Evolutionary conservation across 345 rosid species (phyloP).

Genomic region (Theobroma cacao): DNA sequence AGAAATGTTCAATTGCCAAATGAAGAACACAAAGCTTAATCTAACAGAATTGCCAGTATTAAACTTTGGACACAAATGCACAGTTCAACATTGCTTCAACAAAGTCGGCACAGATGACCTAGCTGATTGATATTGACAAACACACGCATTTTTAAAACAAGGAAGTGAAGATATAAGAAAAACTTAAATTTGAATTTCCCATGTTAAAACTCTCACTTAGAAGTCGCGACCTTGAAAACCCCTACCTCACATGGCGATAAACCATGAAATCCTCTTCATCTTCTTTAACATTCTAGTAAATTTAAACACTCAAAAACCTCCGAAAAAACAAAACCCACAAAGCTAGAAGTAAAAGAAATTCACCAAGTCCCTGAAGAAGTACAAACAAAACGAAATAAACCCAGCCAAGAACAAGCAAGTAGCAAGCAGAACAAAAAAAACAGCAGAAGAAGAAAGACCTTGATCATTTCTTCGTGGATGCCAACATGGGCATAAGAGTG

Average conservation of each 20-base stretch:
- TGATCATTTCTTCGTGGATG: constrained; percentile 97
- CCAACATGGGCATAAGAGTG: constrained; percentile 91
- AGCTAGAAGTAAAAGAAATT: not conserved
- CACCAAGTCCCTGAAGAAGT: not conserved
- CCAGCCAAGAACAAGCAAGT: not conserved
- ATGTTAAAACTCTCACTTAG: not conserved
- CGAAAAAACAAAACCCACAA: not conserved
- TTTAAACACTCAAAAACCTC: not conserved
- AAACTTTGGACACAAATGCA: not conserved
- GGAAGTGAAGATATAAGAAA: not conserved
- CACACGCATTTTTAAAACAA: not conserved
- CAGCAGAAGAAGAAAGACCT: constrained; percentile 39
- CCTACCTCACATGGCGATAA: not conserved
- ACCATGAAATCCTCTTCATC: not conserved
- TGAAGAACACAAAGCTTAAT: not conserved
- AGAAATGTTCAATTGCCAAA: not conserved
- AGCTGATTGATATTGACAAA: not conserved
- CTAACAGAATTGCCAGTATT: not conserved
- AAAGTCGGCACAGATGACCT: not conserved
- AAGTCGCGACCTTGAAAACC: not conserved
- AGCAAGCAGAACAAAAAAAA: constrained; percentile 4
- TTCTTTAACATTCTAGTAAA: not conserved
- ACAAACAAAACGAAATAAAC: not conserved
- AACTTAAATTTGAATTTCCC: not conserved
- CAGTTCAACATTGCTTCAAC: not conserved